phyloP scores from a whole-genome alignment of 208 protist genomes.

The Crithidia acanthocephali region DNA sequence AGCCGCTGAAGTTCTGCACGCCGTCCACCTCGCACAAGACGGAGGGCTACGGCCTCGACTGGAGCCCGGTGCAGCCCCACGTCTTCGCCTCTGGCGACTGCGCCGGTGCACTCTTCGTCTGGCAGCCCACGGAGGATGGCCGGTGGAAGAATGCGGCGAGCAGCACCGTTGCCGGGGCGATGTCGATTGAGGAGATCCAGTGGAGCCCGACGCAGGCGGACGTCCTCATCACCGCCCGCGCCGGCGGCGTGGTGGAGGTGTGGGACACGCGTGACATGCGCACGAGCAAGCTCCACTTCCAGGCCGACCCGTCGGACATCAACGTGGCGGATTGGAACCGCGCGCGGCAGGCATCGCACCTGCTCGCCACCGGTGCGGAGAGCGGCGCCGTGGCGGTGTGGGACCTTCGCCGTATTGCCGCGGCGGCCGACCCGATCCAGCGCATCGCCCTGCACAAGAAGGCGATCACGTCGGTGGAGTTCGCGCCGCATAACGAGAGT shows the following conservation, averaged over 20 bases:
- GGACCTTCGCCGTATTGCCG: conserved; percentile 95
- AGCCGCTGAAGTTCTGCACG: conserved; percentile 78
- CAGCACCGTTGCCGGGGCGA: conserved; percentile 44
- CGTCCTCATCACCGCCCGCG: conserved; percentile 85
- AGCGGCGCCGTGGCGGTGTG: conserved; percentile 97
- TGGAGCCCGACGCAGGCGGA: conserved; percentile 95
- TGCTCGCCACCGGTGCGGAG: conserved; percentile 97
- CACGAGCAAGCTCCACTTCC: conserved; percentile 68
- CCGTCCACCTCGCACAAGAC: conserved; percentile 83
- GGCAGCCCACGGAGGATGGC: conserved; percentile 77
- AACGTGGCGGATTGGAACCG: conserved; percentile 98
- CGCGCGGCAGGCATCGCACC: conserved; percentile 85
- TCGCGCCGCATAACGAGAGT: conserved; percentile 96
- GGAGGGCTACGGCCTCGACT: conserved; percentile 98
- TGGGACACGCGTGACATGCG: conserved; percentile 94
- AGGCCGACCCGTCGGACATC: conserved; percentile 93
- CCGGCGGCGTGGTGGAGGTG: conserved; percentile 85
- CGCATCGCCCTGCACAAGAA: conserved; percentile 93
- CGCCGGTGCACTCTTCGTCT: conserved; percentile 91
- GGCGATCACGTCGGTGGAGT: conserved; percentile 97
- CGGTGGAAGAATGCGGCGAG: conserved; percentile 75
- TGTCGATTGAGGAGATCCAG: conserved; percentile 97
- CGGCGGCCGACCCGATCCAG: conserved; percentile 67
- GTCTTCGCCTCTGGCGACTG: conserved; percentile 94
- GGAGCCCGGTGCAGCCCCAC: conserved; percentile 82